These are phyloP conservation scores for Rubroshorea leprosula DNA, from an alignment of 345 rosid genomes.

Conservation along the genomic window DNA sequence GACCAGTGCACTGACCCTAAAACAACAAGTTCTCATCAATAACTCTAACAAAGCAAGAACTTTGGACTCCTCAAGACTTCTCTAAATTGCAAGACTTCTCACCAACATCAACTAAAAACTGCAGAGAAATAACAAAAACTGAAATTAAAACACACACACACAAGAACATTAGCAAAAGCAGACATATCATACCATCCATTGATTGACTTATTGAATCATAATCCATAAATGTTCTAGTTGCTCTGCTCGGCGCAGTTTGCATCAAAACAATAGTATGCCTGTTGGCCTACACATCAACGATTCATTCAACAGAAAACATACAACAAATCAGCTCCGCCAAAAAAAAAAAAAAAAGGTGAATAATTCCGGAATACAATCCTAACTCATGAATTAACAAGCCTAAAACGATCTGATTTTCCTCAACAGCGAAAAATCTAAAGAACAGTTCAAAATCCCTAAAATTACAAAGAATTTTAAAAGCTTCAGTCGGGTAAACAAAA, in stretches of 20 bases:
- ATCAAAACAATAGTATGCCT: slow-evolving; percentile 89
- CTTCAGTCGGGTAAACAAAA: background rate
- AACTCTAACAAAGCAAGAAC: too few relatives aligned
- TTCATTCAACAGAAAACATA: background rate
- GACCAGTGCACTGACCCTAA: too few relatives aligned
- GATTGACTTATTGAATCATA: slow-evolving; percentile 83
- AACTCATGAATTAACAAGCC: background rate
- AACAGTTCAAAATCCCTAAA: background rate
- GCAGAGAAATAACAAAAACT: background rate
- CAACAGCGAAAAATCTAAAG: background rate
- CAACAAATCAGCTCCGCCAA: background rate
- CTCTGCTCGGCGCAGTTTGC: slow-evolving; percentile 73
- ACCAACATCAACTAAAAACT: background rate
- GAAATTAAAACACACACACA: background rate
- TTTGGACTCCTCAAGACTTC: too few relatives aligned
- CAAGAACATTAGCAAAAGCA: background rate
- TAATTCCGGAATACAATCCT: background rate
- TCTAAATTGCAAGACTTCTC: background rate
- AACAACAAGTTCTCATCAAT: too few relatives aligned
- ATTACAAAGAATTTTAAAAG: background rate
- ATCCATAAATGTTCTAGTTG: slow-evolving; percentile 94
- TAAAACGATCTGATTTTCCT: too few relatives aligned
- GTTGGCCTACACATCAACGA: slow-evolving; percentile 65
- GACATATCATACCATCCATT: slow-evolving; percentile 67
- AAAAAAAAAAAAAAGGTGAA: background rate